phyloP scores from a whole-genome alignment of 2,329 filamentous ascomycete genomes.

The Trichoderma simmonsii region DNA sequence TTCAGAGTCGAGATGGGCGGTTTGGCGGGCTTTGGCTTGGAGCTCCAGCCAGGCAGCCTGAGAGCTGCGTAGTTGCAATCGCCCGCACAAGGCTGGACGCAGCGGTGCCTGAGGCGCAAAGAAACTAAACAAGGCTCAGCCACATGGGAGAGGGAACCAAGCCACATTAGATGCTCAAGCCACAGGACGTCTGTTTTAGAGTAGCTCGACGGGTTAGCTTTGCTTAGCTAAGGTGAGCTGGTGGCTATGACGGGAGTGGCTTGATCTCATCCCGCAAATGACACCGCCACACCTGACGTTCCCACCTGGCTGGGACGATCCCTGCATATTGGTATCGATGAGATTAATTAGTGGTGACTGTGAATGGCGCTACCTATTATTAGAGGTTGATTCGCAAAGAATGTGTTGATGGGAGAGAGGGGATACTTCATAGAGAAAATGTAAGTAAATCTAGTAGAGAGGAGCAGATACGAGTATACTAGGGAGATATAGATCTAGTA shows the following conservation, averaged over 20 bases:
- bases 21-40: conserved; percentile 26
- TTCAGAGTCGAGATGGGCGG: conserved; percentile 16
- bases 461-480: neutral
- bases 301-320: conserved; percentile 10
- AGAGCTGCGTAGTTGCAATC: conserved; percentile 40
- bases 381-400: neutral
- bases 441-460: neutral
- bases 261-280: conserved; percentile 10
- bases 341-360: neutral
- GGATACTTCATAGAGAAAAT: neutral
- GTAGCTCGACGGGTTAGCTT: neutral
- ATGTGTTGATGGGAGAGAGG: neutral
- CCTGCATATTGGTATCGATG: conserved; percentile 9
- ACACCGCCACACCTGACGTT: conserved; percentile 11
- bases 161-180: conserved; percentile 15
- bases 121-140: neutral
- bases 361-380: neutral
- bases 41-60: conserved; percentile 42
- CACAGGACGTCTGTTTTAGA: neutral
- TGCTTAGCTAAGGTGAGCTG: conserved; percentile 1
- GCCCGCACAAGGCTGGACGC: conserved; percentile 27
- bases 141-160: neutral
- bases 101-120: conserved; percentile 32
- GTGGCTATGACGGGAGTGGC: conserved; percentile 18
- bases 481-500: neutral